Evolutionary conservation across 2,329 filamentous ascomycete species (phyloP).

Genomic region (Aureobasidium namibiae): DNA sequence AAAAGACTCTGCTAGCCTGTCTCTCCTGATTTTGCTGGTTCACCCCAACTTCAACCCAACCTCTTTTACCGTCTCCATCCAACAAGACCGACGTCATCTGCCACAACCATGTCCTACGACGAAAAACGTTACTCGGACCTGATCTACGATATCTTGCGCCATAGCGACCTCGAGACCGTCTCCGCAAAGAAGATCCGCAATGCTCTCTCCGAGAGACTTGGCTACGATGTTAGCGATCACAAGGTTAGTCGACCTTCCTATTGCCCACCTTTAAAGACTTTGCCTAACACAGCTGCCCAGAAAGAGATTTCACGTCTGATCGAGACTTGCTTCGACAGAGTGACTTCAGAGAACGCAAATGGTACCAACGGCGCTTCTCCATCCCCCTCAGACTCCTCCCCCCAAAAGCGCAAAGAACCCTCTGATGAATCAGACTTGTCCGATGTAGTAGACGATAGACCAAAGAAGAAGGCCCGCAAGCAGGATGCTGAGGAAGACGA

Average conservation of each 20-base stretch:
- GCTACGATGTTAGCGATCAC: slow-evolving; percentile 53
- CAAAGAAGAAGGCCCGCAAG: slow-evolving; percentile 55
- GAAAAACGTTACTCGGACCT: slow-evolving; percentile 28
- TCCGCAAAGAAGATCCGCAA: slow-evolving; percentile 59
- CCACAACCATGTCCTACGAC: slow-evolving; percentile 13
- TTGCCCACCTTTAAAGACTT: not conserved
- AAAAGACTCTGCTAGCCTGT: not conserved
- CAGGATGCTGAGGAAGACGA: slow-evolving; percentile 63
- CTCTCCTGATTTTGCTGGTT: not conserved
- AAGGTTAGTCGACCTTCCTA: slow-evolving; percentile 42
- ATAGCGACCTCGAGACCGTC: slow-evolving; percentile 55
- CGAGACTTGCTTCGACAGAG: slow-evolving; percentile 42
- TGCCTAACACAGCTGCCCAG: slow-evolving; percentile 23
- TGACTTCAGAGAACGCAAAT: slow-evolving; percentile 19
- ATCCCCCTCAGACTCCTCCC: slow-evolving; percentile 9
- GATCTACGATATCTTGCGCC: slow-evolving; percentile 54
- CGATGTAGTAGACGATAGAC: slow-evolving; percentile 32
- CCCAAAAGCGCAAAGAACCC: slow-evolving; percentile 34
- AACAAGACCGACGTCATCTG: slow-evolving; percentile 29
- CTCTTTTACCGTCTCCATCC: not conserved
- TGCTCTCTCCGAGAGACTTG: slow-evolving; percentile 51
- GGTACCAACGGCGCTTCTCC: slow-evolving; percentile 22
- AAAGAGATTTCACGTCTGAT: slow-evolving; percentile 39
- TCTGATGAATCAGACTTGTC: slow-evolving; percentile 32
- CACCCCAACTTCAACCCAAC: not conserved